A percentile compares a stretch with the other conserved stretches of the same genome.
phyloP scores from a whole-genome alignment of 129 eudicot genomes.

The Saposhnikovia divaricata region DNA sequence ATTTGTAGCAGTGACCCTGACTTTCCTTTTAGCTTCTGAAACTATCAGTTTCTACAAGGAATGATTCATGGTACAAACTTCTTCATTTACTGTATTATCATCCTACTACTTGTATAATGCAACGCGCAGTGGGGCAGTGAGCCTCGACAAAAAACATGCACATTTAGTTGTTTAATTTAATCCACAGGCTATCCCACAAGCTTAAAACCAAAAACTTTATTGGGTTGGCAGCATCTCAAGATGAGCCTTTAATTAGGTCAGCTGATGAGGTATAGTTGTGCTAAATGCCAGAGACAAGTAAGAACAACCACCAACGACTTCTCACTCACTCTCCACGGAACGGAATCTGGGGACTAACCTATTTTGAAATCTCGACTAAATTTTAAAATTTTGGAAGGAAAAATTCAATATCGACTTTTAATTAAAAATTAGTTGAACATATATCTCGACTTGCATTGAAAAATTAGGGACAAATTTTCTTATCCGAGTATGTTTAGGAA shows the following conservation, averaged over 20 bases:
- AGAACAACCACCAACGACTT: not conserved
- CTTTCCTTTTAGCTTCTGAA: not conserved
- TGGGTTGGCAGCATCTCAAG: constrained; percentile 1
- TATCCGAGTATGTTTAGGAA: too few relatives aligned
- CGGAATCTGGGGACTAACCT: too few relatives aligned
- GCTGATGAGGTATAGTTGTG: not conserved
- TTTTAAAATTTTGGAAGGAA: too few relatives aligned
- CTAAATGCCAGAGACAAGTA: not conserved
- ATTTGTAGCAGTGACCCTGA: not conserved
- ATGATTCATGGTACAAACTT: not conserved
- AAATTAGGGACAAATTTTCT: too few relatives aligned
- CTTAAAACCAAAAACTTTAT: not conserved
- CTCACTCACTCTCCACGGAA: not conserved
- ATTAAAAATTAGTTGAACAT: too few relatives aligned
- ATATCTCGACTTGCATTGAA: too few relatives aligned
- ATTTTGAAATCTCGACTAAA: too few relatives aligned
- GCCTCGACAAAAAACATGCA: not conserved
- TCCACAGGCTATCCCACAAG: not conserved
- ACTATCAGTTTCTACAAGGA: not conserved
- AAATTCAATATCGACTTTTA: too few relatives aligned
- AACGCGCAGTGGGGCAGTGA: not conserved
- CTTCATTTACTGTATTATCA: not conserved
- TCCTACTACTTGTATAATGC: not conserved
- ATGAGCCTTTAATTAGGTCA: not conserved
- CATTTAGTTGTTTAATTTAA: not conserved